These are phyloP conservation scores for Solanum bulbocastanum DNA, from an alignment of 257 asterid genomes.

Conservation along the genomic window DNA sequence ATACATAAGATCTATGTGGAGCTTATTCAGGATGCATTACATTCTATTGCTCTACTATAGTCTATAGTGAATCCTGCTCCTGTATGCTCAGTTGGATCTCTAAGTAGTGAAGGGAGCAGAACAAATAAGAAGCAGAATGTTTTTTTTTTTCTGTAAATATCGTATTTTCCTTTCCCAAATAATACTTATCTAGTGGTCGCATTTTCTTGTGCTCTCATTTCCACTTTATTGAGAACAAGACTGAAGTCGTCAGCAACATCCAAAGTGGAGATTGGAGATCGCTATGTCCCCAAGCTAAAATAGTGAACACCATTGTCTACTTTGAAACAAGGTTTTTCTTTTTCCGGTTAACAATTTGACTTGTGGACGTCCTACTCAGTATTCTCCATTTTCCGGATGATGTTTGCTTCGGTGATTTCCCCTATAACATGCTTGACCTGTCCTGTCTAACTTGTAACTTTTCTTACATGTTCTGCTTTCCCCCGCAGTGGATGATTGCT, in stretches of 20 bases:
- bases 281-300: neutral
- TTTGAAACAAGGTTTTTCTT: neutral
- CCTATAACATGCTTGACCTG: neutral
- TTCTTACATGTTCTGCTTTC: neutral
- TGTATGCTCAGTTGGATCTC: neutral
- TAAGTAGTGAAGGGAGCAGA: neutral
- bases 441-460: neutral
- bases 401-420: neutral
- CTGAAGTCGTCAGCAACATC: neutral
- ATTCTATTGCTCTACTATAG: neutral
- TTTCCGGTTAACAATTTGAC: neutral
- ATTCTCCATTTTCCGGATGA: neutral
- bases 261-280: neutral
- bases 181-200: neutral
- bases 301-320: neutral
- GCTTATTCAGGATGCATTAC: neutral
- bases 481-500: neutral
- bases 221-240: neutral
- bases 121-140: neutral
- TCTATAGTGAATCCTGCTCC: neutral
- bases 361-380: neutral
- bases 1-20: neutral
- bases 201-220: neutral
- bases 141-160: neutral
- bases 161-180: neutral